Evolutionary conservation across 306 rosid species (phyloP), one percentile per base, ranked within the genome.

Genomic region (Erythrophleum fordii): DNA sequence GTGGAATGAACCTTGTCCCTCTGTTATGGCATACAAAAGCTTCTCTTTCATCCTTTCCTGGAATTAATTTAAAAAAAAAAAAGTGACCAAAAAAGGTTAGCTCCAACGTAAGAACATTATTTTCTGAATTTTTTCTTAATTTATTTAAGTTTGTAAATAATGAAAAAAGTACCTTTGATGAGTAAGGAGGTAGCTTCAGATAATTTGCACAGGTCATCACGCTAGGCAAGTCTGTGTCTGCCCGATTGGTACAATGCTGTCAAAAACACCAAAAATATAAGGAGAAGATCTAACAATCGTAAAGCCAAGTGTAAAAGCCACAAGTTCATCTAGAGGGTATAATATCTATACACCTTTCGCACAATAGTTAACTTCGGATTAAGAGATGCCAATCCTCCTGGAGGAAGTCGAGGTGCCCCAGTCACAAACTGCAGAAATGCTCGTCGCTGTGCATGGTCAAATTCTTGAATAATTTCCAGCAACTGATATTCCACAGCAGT

Each of bases 121-220:
- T 26, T 72, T 68, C 35, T 48, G 11, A 75, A 41, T 34, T 37
- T 34, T 59, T 59, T 6, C 4, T 31, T 31, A 8, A 62, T 6
- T 8, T 9, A 48, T 56, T 48, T 8, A 18, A 61, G 76, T 26
- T 55, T 69, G 58, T 75, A 76, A 58, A 78, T 70, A 76, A 55
- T 8, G 77, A 61, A 74, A n/a, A 61, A 23, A 31, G 58, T 70
- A 96, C 99, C 81, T 93, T 93, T 79, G 98, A 87, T 22, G 98
- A 89, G 90, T 93, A 96, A 9, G 99, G 93, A 28, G 99, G 99
- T 73, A 96, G 82, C 92, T 96, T 96, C 70, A 96, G 97, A 84
- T 96, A 96, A 84, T 96, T 96, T 75, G 99, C 99, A 72, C 99
- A 96, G 6, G 99, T 93, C 99, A 96, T 96, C 88, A 93, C 99